phyloP scores from a whole-genome alignment of 768 basidiomycete species.

The Russula brevipes region DNA sequence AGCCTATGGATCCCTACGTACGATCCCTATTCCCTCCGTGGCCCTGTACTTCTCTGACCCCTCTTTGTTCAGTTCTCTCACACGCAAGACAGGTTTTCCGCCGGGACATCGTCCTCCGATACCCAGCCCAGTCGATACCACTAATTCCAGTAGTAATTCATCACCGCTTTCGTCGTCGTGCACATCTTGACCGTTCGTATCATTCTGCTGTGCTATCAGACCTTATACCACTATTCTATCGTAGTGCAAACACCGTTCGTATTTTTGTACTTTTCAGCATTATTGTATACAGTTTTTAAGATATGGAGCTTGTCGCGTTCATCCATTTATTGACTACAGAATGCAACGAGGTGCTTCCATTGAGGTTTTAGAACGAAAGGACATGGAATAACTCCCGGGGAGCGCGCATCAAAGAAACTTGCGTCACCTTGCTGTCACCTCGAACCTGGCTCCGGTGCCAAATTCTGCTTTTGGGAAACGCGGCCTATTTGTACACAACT shows the following conservation, averaged over 20 bases:
- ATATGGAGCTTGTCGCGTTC: constrained; percentile 5
- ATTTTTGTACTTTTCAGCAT: constrained; percentile 18
- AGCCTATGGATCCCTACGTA: constrained; percentile 64
- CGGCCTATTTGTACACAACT: not conserved
- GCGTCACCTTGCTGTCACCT: not conserved
- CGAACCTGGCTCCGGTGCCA: not conserved
- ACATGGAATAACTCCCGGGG: not conserved
- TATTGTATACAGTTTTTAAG: constrained; percentile 23
- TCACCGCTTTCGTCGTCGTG: constrained; percentile 28
- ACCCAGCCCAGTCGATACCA: constrained; percentile 49
- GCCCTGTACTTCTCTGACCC: not conserved
- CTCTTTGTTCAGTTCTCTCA: constrained; percentile 35
- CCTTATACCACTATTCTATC: constrained; percentile 19
- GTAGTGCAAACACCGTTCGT: constrained; percentile 20
- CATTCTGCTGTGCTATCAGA: constrained; percentile 20
- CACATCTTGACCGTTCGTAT: constrained; percentile 16
- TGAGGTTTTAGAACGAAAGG: not conserved
- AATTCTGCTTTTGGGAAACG: constrained; percentile 12
- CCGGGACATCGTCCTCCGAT: constrained; percentile 43
- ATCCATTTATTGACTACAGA: not conserved
- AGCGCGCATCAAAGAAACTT: constrained; percentile 19
- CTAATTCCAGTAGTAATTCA: constrained; percentile 36
- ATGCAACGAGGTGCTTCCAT: not conserved
- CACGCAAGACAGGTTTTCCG: constrained; percentile 45
- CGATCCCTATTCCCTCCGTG: constrained; percentile 28